Evolutionary conservation across 176 grass and related monocot genomes (phyloP), one percentile per base, ranked within the genome.

Genomic region (Guadua angustifolia): DNA sequence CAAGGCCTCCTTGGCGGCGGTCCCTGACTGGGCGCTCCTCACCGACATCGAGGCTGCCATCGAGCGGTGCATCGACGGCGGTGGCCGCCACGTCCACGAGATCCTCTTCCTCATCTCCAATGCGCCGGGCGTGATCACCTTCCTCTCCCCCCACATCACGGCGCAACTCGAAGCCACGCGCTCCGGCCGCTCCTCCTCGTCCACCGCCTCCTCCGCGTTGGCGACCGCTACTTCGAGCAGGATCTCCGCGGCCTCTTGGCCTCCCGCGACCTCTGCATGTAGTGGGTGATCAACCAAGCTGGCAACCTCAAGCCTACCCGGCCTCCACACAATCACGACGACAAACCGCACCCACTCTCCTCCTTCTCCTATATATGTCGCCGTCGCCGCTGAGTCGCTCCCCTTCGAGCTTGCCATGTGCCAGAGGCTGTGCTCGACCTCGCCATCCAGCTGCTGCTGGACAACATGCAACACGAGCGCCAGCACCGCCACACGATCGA

Each of bases 21-120:
- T 61, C 0, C 75, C 94, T 0, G 88, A 95, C 80, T 70, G 84
- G 18, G 83, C 67, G 3, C 91, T 95, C 35, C 91, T 99, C 24
- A 45, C 83, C 5, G 82, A 76, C 76, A 95, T 99, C 62, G 96
- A 99, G 43, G 72, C 89, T 6, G 88, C 96, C 36, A 60, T 95
- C 51, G 83, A 88, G 15, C 82, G 96, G 74, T 95, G 89, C 81
- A 99, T 89, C 26, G 80, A 77, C 61, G 5, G 80, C 29, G 71
- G 61, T 19, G 75, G 75, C 9, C 80, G 86, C 25, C 85, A 88
- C 66, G 93, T 99, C 32, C 88, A 95, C 19, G 96, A 95, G 88
- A 94, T 99, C 60, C 88, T 99, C 49, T 99, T 95, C 69, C 75
- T 95, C 47, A 91, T 99, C 29, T 99, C 96, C n/a, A 99, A 99